Evolutionary conservation across 2,329 filamentous ascomycete species (phyloP).

Genomic region (Cladobotryum protrusum): DNA sequence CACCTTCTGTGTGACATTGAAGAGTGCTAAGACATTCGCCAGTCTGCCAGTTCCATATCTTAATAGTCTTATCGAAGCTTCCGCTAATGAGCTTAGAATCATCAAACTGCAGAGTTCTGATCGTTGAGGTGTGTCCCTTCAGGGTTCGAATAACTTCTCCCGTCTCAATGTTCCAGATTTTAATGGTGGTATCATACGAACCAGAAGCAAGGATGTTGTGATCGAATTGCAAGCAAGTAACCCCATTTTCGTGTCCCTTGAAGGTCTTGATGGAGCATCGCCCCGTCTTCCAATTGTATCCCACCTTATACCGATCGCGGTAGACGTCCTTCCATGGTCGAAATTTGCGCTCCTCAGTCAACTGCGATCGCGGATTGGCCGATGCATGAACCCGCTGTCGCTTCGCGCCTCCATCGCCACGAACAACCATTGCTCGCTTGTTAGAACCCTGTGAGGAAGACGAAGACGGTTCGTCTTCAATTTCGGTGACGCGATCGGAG

Average conservation of each 20-base stretch:
- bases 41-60: conserved; percentile 95
- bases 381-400: conserved; percentile 24
- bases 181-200: conserved; percentile 91
- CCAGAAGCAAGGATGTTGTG: conserved; percentile 89
- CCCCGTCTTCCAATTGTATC: conserved; percentile 96
- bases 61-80: conserved; percentile 79
- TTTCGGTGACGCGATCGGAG: conserved; percentile 24
- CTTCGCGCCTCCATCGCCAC: conserved; percentile 27
- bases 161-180: conserved; percentile 91
- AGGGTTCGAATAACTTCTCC: conserved; percentile 82
- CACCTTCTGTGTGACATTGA: conserved; percentile 69
- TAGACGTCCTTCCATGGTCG: conserved; percentile 95
- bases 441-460: conserved; percentile 21
- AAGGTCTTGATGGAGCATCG: conserved; percentile 80
- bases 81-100: conserved; percentile 87
- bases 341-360: conserved; percentile 42
- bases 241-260: conserved; percentile 76
- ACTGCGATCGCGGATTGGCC: conserved; percentile 26
- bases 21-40: conserved; percentile 81
- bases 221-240: conserved; percentile 55
- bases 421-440: conserved; percentile 26
- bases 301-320: conserved; percentile 89
- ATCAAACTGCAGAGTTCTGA: conserved; percentile 88
- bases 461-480: conserved; percentile 15
- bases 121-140: conserved; percentile 71